Base-by-base conservation (phyloP, 192 early-diverging fungal species). In the Mortierella hygrophila region DNA sequence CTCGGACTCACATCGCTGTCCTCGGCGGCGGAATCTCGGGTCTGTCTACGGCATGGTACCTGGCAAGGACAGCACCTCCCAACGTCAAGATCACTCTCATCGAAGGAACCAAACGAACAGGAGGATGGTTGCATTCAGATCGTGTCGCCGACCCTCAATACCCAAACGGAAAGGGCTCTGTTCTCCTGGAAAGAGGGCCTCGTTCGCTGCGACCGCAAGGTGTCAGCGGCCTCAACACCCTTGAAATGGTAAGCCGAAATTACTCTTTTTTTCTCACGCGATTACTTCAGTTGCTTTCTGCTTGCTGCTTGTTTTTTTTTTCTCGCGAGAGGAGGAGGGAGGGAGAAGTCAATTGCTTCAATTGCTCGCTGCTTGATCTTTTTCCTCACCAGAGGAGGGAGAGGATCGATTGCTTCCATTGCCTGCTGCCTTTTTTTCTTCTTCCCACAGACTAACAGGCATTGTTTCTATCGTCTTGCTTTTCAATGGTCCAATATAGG, bases 11-110 rank as follows among this genome's bases (percentile, higher is more conserved):
- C 68, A 89, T 97, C 80, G 92, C 93, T 9, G 93, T 99, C n/a
- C 88, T 99, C 8, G 98, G 98, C 46, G 97, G 96, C 44, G 98
- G 98, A 41, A 95, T 99, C 81, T 94, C 94, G 29, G 97, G 97
- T 20, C 93, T 99, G 23, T 93, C 94, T 54, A 90, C 96, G 4
- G 97, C 96, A 6, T 97, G 93, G 92, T 95, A 95, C 88, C 88
- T 97, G 23, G 86, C 95, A 10, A 89, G 89, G 41, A 78, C 80
- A 35, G 75, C 80, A 8, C 83, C 91, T 3, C 11, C 82, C 32
- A 79, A 79, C 60, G 89, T 90, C 13, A 80, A 91, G n/a, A 91
- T 99, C 32, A 91, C 91, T 9, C 80, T 99, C 37, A 74, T 98
- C 37, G 97, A 98, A 80, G 90, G 88, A 16, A 80, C 92, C 13